Evolutionary conservation across 192 early-diverging fungal species (phyloP).

Genomic region (Coemansia sp.): DNA sequence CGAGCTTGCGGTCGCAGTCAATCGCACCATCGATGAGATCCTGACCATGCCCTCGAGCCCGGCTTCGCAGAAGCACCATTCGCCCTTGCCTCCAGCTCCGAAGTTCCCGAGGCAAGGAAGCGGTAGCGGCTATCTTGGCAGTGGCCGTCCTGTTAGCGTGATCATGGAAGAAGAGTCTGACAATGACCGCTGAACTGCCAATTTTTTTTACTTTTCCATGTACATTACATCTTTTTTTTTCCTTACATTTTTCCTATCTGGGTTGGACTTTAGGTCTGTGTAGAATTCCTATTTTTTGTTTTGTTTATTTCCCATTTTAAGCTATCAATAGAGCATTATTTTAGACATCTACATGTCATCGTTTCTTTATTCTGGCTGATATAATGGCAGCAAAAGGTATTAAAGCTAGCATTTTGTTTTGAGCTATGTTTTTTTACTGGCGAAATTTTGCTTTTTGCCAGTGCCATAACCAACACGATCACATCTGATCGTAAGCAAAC

Average conservation of each 20-base stretch:
- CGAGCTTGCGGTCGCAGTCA: constrained; percentile 44
- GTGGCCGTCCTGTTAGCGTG: constrained; percentile 37
- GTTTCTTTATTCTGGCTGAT: too few species aligned
- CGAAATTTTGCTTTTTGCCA: too few species aligned
- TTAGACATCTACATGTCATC: too few species aligned
- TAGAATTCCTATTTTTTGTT: too few species aligned
- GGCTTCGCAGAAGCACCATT: constrained; percentile 4
- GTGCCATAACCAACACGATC: too few species aligned
- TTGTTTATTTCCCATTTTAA: too few species aligned
- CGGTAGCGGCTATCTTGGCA: constrained; percentile 13
- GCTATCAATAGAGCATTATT: too few species aligned
- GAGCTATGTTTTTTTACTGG: neutral
- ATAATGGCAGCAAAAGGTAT: too few species aligned
- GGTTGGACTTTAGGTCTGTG: too few species aligned
- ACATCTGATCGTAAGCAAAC: too few species aligned
- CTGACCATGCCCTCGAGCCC: constrained; percentile 13
- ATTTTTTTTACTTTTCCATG: neutral
- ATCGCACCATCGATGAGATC: constrained; percentile 25
- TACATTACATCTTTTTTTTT: constrained; percentile 1
- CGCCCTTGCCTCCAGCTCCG: neutral
- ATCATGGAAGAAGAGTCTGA: constrained; percentile 49
- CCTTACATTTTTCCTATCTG: neutral
- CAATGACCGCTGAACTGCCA: constrained; percentile 11
- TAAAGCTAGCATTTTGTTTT: too few species aligned
- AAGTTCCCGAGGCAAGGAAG: constrained; percentile 15